Evolutionary conservation across 2,329 filamentous ascomycete genomes (phyloP), one percentile per base, ranked within the genome.

Genomic region (Claviceps pusilla): DNA sequence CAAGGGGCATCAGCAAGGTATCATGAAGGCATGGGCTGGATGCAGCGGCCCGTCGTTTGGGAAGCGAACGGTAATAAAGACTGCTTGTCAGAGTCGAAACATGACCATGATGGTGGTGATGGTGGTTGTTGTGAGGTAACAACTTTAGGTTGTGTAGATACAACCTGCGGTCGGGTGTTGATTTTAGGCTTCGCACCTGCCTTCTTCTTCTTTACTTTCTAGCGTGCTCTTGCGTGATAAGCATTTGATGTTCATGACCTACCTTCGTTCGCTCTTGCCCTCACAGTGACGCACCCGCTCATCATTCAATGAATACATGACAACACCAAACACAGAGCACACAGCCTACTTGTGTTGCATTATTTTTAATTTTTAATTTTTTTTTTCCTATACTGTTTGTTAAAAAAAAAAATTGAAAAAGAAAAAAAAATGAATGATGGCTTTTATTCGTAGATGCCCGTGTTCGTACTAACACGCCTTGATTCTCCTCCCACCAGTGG

Each of bases 391-490:
- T 19, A 24, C 3, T 24, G 24, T 24, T 24, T 24, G 24, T 24
- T 24, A 2, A 2, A 24, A 24, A 24, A 24, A 24, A 24, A 24
- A 24, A n/a, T n/a, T 24, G 3, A 24, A 24, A 24, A 48, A 12
- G 10, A 10, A 37, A 52, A 55, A 50, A 52, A 50, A 9, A 33
- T 9, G 9, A 50, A 55, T n/a, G 48, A 49, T 7, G 47, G 48
- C 54, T 58, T 57, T 56, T 55, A 54, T 56, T 55, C 37, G 9
- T 33, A 50, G 53, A 54, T 54, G 49, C 53, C 55, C 55, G 4
- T 31, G 24, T 51, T 31, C 12, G 31, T 47, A 47, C 46, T 53
- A 52, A 46, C 28, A 50, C 33, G 49, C 46, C 49, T 50, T 56
- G 28, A 52, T 45, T 24, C 16, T 39, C 35, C 37, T 28, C 35